Base-by-base conservation (phyloP, 1,284 basidiomycete genomes). In the Cutaneotrichosporon mucoides region DNA sequence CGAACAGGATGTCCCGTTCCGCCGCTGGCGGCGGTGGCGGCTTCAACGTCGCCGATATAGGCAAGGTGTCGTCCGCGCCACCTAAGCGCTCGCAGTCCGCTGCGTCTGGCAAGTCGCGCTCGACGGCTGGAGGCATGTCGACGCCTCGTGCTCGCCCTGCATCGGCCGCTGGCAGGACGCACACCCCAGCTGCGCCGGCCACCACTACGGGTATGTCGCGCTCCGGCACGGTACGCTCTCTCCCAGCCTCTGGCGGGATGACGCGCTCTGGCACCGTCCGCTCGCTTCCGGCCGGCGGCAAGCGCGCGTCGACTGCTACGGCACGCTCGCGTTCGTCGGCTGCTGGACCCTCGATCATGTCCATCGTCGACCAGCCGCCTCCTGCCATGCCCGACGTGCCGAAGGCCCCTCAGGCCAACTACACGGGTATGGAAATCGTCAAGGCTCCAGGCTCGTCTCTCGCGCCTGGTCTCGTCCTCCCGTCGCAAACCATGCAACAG, bases 321-420 rank as follows among this genome's bases (percentile, higher is more conserved):
- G 72, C 48, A 36, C 37, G 37, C 9, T 33, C 49, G 15, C 37
- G 37, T 15, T 24, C 49, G 9, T 40, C 49, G 37, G n/a, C 38
- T 5, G 10, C 63, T 15, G 33, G 41, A 5, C 48, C 37, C 24
- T 57, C 56, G 46, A 73, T 75, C 63, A 73, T 76, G 73, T 65
- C 70, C 8, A 64, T 75, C 1, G 66, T 72, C 11, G 69, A 74
- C 50, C 36, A 59, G n/a, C 53, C 65, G 1, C 54, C 65, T 11
- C 74, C 77, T 6, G 56, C 61, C 9, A 75, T 79, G 75, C 72
- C 71, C 6, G 76, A 77, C 9, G 72, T 79, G 0, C 76, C 77
- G 35, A 77, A 75, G 60, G 77, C 77, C 0, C 77, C 77, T 2
- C 68, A 64, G 55, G 69, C 69, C 45, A 68, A 65, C 8, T 33